Percentiles rank a stretch among this genome's conserved stretches.
These are phyloP conservation scores for Iris macrosiphon DNA, from an alignment of 106 monocot genomes.

Conservation along the genomic window DNA sequence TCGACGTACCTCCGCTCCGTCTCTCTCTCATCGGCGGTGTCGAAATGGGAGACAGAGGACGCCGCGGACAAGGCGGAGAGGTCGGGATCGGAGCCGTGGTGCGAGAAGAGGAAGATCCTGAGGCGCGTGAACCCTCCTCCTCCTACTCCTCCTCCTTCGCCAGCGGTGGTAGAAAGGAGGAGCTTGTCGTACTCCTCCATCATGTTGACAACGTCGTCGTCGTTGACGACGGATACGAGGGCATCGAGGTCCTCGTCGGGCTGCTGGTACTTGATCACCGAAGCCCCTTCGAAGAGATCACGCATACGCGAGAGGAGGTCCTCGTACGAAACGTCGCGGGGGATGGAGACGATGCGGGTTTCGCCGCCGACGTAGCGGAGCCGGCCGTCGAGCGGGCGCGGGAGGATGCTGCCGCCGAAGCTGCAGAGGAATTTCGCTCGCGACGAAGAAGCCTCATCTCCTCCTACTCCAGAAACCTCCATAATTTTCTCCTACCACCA, in stretches of 20 bases:
- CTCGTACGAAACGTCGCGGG: slow-evolving; percentile 43
- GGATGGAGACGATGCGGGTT: slow-evolving; percentile 77
- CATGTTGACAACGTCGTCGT: slow-evolving; percentile 93
- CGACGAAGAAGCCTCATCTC: too few species aligned
- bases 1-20: slow-evolving; percentile 87
- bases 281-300: slow-evolving; percentile 64
- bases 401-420: slow-evolving; percentile 87
- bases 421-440: slow-evolving; percentile 92
- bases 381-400: slow-evolving; percentile 84
- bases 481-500: too few species aligned
- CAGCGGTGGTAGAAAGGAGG: slow-evolving; percentile 11
- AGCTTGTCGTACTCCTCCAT: slow-evolving; percentile 99
- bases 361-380: slow-evolving; percentile 98
- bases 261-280: slow-evolving; percentile 85
- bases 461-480: too few species aligned
- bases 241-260: slow-evolving; percentile 96
- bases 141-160: slow-evolving; percentile 5
- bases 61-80: slow-evolving; percentile 12
- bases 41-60: slow-evolving; percentile 36
- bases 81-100: slow-evolving; percentile 28
- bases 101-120: slow-evolving; percentile 84
- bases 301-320: slow-evolving; percentile 56
- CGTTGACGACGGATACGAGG: slow-evolving; percentile 88
- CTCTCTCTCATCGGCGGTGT: slow-evolving; percentile 56
- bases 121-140: slow-evolving; percentile 64